Evolutionary conservation across 2,329 filamentous ascomycete genomes (phyloP).

Genomic region (Cladosporium colombiae): DNA sequence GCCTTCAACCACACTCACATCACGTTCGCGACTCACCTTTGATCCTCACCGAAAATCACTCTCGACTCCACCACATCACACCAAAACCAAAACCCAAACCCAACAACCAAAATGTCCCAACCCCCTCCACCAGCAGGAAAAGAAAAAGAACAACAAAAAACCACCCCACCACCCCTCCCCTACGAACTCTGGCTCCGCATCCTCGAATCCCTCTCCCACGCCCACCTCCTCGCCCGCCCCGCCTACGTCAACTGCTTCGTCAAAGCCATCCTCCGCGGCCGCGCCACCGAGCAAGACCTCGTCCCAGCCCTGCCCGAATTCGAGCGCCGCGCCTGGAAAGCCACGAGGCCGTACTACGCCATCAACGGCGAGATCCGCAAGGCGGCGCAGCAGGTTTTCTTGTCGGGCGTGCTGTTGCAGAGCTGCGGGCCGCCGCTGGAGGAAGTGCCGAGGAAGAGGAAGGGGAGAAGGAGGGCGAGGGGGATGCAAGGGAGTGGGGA

Average conservation of each 20-base stretch:
- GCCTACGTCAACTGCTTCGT: constrained; percentile 4
- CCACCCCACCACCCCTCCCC: too few relatives aligned
- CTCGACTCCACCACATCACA: not conserved
- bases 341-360: not conserved
- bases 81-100: too few relatives aligned
- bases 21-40: not conserved
- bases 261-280: not conserved
- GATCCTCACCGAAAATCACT: not conserved
- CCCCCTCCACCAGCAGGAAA: too few relatives aligned
- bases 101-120: too few relatives aligned
- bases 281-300: not conserved
- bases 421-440: not conserved
- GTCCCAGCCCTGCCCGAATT: not conserved
- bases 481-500: too few relatives aligned
- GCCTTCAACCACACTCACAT: not conserved
- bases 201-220: constrained; percentile 7
- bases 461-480: not conserved
- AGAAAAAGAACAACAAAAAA: too few relatives aligned
- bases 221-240: not conserved
- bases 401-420: not conserved
- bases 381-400: not conserved
- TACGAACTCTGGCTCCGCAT: not conserved
- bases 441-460: not conserved
- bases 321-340: not conserved
- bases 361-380: not conserved